Evolutionary conservation across 2,329 filamentous ascomycete genomes (phyloP), one percentile per base, ranked within the genome.

Genomic region (Sclerotinia trifoliorum): DNA sequence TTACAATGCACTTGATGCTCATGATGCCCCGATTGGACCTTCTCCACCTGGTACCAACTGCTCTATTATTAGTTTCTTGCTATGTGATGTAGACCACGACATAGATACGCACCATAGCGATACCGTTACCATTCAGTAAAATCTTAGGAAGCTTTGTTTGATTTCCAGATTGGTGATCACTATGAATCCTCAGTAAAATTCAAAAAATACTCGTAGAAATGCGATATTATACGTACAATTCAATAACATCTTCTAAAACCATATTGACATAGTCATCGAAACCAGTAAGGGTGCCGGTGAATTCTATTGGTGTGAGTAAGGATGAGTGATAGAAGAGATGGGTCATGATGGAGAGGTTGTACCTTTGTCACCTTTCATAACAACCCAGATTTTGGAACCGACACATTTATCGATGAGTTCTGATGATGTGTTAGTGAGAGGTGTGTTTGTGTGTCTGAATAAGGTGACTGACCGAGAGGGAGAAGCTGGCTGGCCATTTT

Each of bases 261-360:
- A 99, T 99, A 81, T 99, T 99, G 86, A 99, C 95, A 83, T 98
- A 99, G 86, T 99, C 95, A 79, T 99, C 95, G 77, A 99, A 99
- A 3, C 95, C 95, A 67, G 97, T 87, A 35, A 99, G 85, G 10
- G 93, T 97, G 66, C 95, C 95, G 74, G 91, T 92, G 82, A 99
- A 99, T 80, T 99, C 95, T 98, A 78, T 17, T 48, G 29, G 15
- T 58, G 57, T 62, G 32, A 63, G 55, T 39, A 19, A 5, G 26
- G n/a, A n/a, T 24, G 7, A 19, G 10, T 51, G 32, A 39, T 39
- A 39, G 15, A 51, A 26, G 35, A n/a, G 11, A 7, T 44, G n/a
- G n/a, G 39, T 42, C 13, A 8, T n/a, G 56, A 51, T 39, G 46
- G 17, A 57, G 21, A 58, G 35, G 57, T 55, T 58, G 70, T 81